phyloP scores from a whole-genome alignment of 2,329 filamentous ascomycete genomes.

The Byssoonygena ceratinophila region DNA sequence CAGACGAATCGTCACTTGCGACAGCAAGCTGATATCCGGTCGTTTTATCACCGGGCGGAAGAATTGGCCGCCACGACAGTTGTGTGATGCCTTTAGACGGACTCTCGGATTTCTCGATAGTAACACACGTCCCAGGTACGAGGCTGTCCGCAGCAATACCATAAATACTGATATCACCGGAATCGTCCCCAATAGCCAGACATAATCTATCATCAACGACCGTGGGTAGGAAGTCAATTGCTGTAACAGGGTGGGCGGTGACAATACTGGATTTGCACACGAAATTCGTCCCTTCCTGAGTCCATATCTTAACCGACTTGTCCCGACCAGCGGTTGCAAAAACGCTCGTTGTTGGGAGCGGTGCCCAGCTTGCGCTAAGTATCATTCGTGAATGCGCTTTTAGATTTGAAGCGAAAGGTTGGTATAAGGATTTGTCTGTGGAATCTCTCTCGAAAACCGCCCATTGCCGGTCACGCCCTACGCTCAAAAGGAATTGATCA shows the following conservation, averaged over 20 bases:
- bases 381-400: conserved; percentile 94
- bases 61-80: conserved; percentile 55
- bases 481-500: conserved; percentile 67
- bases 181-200: conserved; percentile 41
- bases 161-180: conserved; percentile 37
- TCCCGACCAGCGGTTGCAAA: conserved; percentile 90
- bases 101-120: conserved; percentile 34
- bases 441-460: conserved; percentile 57
- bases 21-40: conserved; percentile 31
- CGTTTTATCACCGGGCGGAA: conserved; percentile 14
- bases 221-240: conserved; percentile 53
- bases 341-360: conserved; percentile 33
- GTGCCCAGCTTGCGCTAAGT: conserved; percentile 74
- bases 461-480: conserved; percentile 88
- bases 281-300: conserved; percentile 35
- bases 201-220: conserved; percentile 24
- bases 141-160: conserved; percentile 27
- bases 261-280: conserved; percentile 45
- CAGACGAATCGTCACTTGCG: conserved; percentile 38
- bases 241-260: conserved; percentile 54
- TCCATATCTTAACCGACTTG: conserved; percentile 70
- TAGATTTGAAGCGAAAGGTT: conserved; percentile 53
- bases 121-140: conserved; percentile 23
- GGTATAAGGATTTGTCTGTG: conserved; percentile 40
- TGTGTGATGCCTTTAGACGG: conserved; percentile 57